Conservation (phyloP, 352 stramenopile genomes). For the Phytophthora multivora region DNA sequence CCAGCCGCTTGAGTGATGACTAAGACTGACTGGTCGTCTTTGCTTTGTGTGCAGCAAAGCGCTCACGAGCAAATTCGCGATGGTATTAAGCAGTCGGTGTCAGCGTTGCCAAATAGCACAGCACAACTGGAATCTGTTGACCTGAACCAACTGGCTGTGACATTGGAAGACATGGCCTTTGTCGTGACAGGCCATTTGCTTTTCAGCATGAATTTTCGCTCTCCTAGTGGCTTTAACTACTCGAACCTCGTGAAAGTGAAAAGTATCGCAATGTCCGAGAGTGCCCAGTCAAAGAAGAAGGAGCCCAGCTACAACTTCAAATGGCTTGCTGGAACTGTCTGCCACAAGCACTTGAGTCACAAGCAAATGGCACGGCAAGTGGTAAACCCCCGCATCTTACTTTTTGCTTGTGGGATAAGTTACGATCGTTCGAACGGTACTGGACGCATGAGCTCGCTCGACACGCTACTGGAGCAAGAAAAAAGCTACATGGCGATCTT, state of each 20-base stretch:
- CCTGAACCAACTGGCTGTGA: constrained; percentile 44
- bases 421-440: constrained; percentile 91
- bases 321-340: constrained; percentile 95
- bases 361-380: constrained; percentile 95
- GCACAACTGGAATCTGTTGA: constrained; percentile 33
- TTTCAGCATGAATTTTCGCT: constrained; percentile 84
- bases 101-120: constrained; percentile 37
- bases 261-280: constrained; percentile 64
- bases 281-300: constrained; percentile 75
- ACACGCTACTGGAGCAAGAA: constrained; percentile 97
- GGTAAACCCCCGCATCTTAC: constrained; percentile 96
- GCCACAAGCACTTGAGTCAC: constrained; percentile 96
- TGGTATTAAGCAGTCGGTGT: constrained; percentile 53
- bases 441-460: constrained; percentile 92
- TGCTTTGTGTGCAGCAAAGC: constrained; percentile 46
- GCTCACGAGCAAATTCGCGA: constrained; percentile 66
- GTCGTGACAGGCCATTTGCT: constrained; percentile 76
- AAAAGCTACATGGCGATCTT: constrained; percentile 97
- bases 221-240: constrained; percentile 82
- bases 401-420: constrained; percentile 96
- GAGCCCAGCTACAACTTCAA: constrained; percentile 89
- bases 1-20: too few species aligned
- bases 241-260: constrained; percentile 81
- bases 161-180: constrained; percentile 79
- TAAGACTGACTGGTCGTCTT: constrained; percentile 5